Evolutionary conservation across 768 basidiomycete genomes (phyloP), one percentile per base, ranked within the genome.

Genomic region (Astraeus odoratus): DNA sequence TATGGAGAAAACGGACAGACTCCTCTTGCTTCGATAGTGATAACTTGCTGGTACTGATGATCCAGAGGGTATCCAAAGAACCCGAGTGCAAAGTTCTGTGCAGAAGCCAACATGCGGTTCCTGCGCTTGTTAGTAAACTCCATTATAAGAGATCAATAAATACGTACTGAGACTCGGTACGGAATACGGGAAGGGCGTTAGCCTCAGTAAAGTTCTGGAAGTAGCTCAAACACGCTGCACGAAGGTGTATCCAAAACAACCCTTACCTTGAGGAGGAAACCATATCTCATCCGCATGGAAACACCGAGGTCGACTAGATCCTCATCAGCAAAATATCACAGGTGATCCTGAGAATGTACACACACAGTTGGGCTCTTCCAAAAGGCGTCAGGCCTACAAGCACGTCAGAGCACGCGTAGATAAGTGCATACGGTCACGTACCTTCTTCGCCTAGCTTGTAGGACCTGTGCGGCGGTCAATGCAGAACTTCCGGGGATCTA

Each of bases 381-480:
- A 91, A 91, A 0, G 88, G 86, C 16, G 88, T 89, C 43, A 92
- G 66, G 22, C 84, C 80, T 83, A 47, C 26, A 12, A 27, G 22
- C 13, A 18, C 31, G 27, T 12, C 12, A 8, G 7, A 9, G 19
- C 20, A 27, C 5, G 16, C 23, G 33, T 43, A 48, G 44, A 30
- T 9, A 74, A 44, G n/a, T 4, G 10, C 31, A 22, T 4, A 16
- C 9, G 18, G 22, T 50, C 65, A 2, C 18, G 12, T 51, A 83
- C 82, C 67, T 65, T 93, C 90, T 64, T 82, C 78, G 16, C 90
- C 92, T 0, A 95, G 75, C 56, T 85, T 83, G 63, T 88, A 92
- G 6, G 82, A 80, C 90, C 85, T 86, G 51, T 10, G 4, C 25
- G 13, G 9, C 10, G 34, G 13, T 7, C 23, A 35, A 9, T 8